These are phyloP conservation scores for Skeletonema tropicum DNA, from an alignment of 108 stramenopile species.

Conservation along the genomic window DNA sequence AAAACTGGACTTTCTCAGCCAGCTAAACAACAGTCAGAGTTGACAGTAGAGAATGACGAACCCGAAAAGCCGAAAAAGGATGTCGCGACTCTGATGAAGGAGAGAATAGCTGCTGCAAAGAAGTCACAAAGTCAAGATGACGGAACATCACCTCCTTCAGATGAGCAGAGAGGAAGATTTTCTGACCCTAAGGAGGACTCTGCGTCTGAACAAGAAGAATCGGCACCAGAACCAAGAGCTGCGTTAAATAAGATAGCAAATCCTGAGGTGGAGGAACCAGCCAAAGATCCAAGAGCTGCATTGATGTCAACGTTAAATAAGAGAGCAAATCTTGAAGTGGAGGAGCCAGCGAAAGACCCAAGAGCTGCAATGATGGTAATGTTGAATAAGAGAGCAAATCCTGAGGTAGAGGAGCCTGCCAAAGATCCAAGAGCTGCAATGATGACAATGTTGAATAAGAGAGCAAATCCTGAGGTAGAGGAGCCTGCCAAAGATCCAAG, in stretches of 20 bases:
- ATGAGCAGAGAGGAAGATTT: background rate
- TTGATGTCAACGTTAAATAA: slow-evolving; percentile 67
- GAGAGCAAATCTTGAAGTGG: slow-evolving; percentile 13
- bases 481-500: slow-evolving; percentile 18
- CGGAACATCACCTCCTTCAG: background rate
- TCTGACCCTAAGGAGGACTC: background rate
- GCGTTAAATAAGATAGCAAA: slow-evolving; percentile 57
- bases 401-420: background rate
- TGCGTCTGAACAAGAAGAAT: slow-evolving; percentile 5
- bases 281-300: slow-evolving; percentile 49
- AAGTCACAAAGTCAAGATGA: background rate
- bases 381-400: slow-evolving; percentile 52
- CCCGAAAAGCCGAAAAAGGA: slow-evolving; percentile 51
- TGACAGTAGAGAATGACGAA: slow-evolving; percentile 21
- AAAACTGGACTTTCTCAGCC: slow-evolving; percentile 20
- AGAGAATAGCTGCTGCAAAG: slow-evolving; percentile 70
- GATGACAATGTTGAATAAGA: slow-evolving; percentile 66
- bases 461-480: slow-evolving; percentile 6
- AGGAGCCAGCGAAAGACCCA: slow-evolving; percentile 8
- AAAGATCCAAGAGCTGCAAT: slow-evolving; percentile 54
- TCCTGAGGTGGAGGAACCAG: slow-evolving; percentile 2
- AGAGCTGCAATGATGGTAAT: slow-evolving; percentile 31
- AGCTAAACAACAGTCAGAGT: slow-evolving; percentile 2
- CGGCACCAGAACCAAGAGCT: slow-evolving; percentile 37
- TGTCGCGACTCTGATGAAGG: slow-evolving; percentile 69